Percentiles rank a stretch among this genome's conserved stretches.
phyloP scores from a whole-genome alignment of 768 basidiomycete genomes.

The Mycena indigotica region DNA sequence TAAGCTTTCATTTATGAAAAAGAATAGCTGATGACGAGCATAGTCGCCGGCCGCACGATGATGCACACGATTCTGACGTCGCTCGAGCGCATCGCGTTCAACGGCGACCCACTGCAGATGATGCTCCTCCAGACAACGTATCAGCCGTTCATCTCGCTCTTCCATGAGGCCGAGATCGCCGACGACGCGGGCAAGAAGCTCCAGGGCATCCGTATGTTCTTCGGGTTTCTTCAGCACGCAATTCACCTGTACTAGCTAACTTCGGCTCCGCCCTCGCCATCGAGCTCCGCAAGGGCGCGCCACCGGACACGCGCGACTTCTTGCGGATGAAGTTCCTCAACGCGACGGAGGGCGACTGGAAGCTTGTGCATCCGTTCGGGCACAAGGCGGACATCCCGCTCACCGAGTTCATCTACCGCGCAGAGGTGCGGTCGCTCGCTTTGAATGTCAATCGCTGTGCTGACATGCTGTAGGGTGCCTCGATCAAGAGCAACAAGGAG shows the following conservation, averaged over 20 bases:
- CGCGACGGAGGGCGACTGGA: slow-evolving; percentile 60
- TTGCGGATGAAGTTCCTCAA: slow-evolving; percentile 85
- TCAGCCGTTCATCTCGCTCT: slow-evolving; percentile 88
- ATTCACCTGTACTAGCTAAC: slow-evolving; percentile 50
- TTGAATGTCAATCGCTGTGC: background rate
- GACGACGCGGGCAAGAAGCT: slow-evolving; percentile 56
- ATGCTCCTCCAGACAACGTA: slow-evolving; percentile 80
- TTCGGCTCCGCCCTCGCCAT: slow-evolving; percentile 74
- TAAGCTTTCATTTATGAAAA: slow-evolving; percentile 43
- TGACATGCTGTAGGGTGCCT: slow-evolving; percentile 38
- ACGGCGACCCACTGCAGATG: slow-evolving; percentile 78
- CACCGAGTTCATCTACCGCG: slow-evolving; percentile 82
- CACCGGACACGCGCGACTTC: slow-evolving; percentile 79
- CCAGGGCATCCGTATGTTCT: slow-evolving; percentile 62
- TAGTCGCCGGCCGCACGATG: slow-evolving; percentile 83
- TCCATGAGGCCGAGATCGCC: slow-evolving; percentile 71
- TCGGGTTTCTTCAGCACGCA: background rate
- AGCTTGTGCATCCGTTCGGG: slow-evolving; percentile 72
- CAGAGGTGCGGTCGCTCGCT: slow-evolving; percentile 54
- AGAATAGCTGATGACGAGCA: background rate
- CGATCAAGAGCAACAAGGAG: slow-evolving; percentile 55
- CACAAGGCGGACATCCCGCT: slow-evolving; percentile 76
- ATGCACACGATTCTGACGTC: slow-evolving; percentile 70
- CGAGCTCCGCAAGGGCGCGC: slow-evolving; percentile 74
- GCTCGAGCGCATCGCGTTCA: slow-evolving; percentile 77